A percentile compares a stretch with the other conserved stretches of the same genome.
Conservation (phyloP, 257 asterid genomes). For the Solanum virginianum region DNA sequence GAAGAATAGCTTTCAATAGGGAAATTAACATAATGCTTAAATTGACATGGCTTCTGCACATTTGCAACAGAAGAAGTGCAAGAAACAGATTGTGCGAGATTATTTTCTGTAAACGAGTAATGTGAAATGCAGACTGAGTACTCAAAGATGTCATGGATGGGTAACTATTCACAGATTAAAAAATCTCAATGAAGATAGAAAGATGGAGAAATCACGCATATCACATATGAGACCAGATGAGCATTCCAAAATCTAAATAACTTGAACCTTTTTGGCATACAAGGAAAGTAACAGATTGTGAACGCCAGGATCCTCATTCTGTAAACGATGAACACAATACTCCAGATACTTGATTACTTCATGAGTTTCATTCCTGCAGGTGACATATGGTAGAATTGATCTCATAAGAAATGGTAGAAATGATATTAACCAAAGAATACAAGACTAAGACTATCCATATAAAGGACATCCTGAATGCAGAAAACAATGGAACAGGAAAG, state of each 20-base stretch:
- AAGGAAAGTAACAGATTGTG: conserved; percentile 86
- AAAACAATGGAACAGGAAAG: neutral
- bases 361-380: conserved; percentile 92
- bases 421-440: neutral
- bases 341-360: conserved; percentile 95
- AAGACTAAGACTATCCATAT: neutral
- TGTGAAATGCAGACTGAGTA: neutral
- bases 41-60: neutral
- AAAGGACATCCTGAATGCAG: neutral
- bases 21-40: neutral
- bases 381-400: neutral
- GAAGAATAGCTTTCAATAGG: neutral
- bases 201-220: neutral
- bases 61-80: neutral
- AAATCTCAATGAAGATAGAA: neutral
- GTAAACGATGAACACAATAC: conserved; percentile 85
- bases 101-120: neutral
- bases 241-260: conserved; percentile 8
- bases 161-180: neutral
- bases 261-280: conserved; percentile 78
- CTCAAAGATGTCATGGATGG: neutral
- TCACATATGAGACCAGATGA: neutral
- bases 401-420: neutral
- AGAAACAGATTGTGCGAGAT: neutral
- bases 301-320: conserved; percentile 93